phyloP scores from a whole-genome alignment of 163 green algal genomes.

The Trebouxiophyceae sp. region DNA sequence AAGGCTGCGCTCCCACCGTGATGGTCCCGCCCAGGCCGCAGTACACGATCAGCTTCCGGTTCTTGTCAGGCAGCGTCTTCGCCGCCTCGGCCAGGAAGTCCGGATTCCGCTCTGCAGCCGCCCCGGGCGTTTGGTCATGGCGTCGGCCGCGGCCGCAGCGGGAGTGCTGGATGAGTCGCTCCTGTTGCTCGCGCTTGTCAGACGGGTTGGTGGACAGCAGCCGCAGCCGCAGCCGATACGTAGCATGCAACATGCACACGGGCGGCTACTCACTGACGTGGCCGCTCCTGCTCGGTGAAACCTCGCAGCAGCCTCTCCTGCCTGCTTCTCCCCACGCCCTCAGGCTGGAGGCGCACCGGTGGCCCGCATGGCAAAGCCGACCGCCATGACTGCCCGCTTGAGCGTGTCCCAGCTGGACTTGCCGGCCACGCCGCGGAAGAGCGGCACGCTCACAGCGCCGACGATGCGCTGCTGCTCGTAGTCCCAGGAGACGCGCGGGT shows the following conservation, averaged over 20 bases:
- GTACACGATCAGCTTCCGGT: slow-evolving; percentile 63
- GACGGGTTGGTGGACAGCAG: too few relatives aligned
- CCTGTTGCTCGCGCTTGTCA: too few relatives aligned
- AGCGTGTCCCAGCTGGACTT: slow-evolving; percentile 63
- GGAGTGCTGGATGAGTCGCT: too few relatives aligned
- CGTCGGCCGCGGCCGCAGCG: too few relatives aligned
- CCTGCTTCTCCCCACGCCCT: too few relatives aligned
- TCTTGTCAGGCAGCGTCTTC: slow-evolving; percentile 35
- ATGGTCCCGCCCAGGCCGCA: slow-evolving; percentile 70
- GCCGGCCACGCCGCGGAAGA: slow-evolving; percentile 64
- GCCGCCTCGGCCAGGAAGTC: slow-evolving; percentile 42
- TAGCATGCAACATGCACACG: too few relatives aligned
- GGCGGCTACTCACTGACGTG: too few relatives aligned
- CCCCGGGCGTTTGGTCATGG: too few relatives aligned
- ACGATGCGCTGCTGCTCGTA: slow-evolving; percentile 48
- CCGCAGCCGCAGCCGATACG: too few relatives aligned
- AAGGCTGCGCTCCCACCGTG: slow-evolving; percentile 31
- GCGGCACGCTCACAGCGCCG: slow-evolving; percentile 57
- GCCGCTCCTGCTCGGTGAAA: too few relatives aligned
- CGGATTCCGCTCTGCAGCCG: slow-evolving; percentile 59
- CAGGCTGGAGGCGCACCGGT: slow-evolving; percentile 55
- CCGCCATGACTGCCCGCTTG: slow-evolving; percentile 40
- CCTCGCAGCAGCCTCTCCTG: too few relatives aligned
- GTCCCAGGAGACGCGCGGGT: slow-evolving; percentile 52
- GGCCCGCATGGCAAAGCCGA: slow-evolving; percentile 54